Base-by-base conservation (phyloP, 495 filamentous ascomycete species). In the Xylaria longipes region DNA sequence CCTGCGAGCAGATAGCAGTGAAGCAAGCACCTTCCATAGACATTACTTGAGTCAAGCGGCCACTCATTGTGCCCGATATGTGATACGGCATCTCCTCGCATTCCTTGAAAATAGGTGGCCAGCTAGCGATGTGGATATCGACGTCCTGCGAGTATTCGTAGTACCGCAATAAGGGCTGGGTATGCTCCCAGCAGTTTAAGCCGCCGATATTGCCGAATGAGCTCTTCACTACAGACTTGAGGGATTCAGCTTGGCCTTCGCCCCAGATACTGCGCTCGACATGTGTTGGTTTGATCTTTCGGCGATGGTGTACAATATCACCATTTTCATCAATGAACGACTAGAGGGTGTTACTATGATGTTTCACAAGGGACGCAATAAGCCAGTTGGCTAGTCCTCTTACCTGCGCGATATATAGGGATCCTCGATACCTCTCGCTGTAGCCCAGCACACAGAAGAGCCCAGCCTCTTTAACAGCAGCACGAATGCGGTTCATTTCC, bases 211-310 rank as follows among this genome's bases (percentile, higher is more conserved):
- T 82, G 14, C 84, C 72, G 41, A 78, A 77, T 5, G 83, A 72
- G 7, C 81, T 76, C 33, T 87, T 80, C 0, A 73, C 83, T 1
- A 90, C 88, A 65, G 75, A 80, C 12, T 75, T 75, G 14, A 81
- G 78, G 29, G 83, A 79, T 2, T 57, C 56, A 0, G 82, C 87
- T 0, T 75, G 79, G 0, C 81, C 82, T 73, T 91, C 88, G 0
- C 89, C 89, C 64, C 87, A 90, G 45, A 90, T 78, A 0, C 87
- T 88, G 6, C 88, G 84, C 75, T 91, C 89, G 83, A 90, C 85
- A 69, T 90, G 88, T 29, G 88, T 90, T 0, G 87, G 81, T 75
- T 91, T 91, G 56, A 90, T 79, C 80, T 90, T 91, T 5, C 85
- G 77, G 0, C 88, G 82, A 20, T 78, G 75, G 39, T 82, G 78